Base-by-base conservation (phyloP, 164 flowering plant genomes). In the Cinnamomum micranthum region DNA sequence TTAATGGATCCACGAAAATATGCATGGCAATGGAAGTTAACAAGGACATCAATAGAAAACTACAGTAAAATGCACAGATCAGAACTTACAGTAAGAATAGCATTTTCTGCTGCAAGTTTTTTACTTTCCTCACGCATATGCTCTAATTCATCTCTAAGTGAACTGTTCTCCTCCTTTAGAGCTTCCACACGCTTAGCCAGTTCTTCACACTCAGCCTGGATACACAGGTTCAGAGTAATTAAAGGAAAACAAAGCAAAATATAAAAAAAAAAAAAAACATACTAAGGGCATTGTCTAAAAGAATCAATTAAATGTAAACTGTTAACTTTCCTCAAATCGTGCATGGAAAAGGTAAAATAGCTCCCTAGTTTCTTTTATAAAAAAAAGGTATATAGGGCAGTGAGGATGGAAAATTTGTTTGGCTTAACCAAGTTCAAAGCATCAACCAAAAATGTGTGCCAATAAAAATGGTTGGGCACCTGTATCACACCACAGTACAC, bases 151-250 rank as follows among this genome's bases (percentile, higher is more conserved):
- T 76, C 81, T 64, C 78, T 74, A 58, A 81, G 81, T 12, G 78
- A 35, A 77, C 68, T 31, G 68, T 81, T 81, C 47, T 81, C 84
- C 14, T 77, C 80, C 71, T 76, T 79, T 55, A 79, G 72, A 41
- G 71, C 41, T 12, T 81, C 84, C 76, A 81, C 80, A 69, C 80
- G 80, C 58, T 55, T 75, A 62, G 81, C 81, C 71, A 81, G 79
- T 73, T 81, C 81, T 25, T 81, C 84, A 72, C 80, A 81, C 78
- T 81, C 84, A 72, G 84, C 84, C 84, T 81, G 77, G 69, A 25
- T 66, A 23, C 67, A 65, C 59, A 65, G 71, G 22, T 13, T 35
- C 22, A 31, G 52, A 65, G 66, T 65, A 23, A 41, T 50, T 73
- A 20, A 60, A n/a, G 11, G 13, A 23, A 4, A 12, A 25, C 12